These are phyloP conservation scores for Dictyostelium firmibasis DNA, from an alignment of 78 protist species.

Conservation along the genomic window DNA sequence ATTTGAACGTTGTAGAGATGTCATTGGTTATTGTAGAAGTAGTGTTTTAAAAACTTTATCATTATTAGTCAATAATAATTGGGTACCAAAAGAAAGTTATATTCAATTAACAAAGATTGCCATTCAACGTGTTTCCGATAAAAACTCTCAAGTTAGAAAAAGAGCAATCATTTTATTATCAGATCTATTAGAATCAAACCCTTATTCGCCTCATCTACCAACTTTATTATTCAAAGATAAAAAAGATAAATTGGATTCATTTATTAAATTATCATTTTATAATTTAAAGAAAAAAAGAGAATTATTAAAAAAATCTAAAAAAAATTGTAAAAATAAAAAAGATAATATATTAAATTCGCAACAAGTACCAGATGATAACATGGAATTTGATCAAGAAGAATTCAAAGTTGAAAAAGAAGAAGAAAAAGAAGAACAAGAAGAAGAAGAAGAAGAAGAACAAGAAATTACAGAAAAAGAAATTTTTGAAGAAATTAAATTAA, in stretches of 20 bases:
- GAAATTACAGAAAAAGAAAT: neutral
- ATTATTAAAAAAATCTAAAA: neutral
- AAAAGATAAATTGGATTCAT: neutral
- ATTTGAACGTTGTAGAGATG: constrained; percentile 22
- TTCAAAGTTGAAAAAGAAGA: neutral
- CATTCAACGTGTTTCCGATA: constrained; percentile 45
- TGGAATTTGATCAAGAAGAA: neutral
- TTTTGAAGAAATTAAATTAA: neutral
- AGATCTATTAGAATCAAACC: neutral
- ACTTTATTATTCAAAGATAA: neutral
- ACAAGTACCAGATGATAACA: neutral
- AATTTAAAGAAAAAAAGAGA: neutral
- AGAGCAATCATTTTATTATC: constrained; percentile 27
- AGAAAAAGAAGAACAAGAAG: neutral
- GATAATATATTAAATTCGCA: neutral
- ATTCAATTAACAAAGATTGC: constrained; percentile 1
- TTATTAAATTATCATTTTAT: neutral
- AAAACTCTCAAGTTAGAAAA: constrained; percentile 32
- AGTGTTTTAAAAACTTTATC: constrained; percentile 24
- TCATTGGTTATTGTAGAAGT: constrained; percentile 29
- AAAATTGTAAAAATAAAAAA: neutral
- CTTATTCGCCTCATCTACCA: neutral
- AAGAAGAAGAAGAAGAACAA: neutral
- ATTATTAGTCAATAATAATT: neutral
- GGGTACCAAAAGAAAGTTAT: neutral